Conservation (phyloP, 2,329 filamentous ascomycete species). For the Cytospora schulzeri region DNA sequence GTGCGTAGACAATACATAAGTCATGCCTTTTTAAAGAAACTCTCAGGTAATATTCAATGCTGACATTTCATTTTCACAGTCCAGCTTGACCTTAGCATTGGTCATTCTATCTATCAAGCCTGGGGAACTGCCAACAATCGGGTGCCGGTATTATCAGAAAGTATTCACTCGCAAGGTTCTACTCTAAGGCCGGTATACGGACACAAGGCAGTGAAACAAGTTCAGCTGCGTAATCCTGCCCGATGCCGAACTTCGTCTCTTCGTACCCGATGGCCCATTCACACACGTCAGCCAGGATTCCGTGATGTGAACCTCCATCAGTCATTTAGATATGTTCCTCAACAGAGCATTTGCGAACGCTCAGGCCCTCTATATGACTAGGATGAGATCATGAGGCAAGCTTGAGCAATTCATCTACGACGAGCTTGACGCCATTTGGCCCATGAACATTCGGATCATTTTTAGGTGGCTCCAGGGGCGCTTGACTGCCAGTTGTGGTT, state of each 20-base stretch:
- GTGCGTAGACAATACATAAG: background rate
- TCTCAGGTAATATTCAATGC: background rate
- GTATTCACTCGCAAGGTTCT: conserved; percentile 29
- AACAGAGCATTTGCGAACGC: conserved; percentile 29
- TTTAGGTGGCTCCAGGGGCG: no score
- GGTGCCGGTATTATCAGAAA: background rate
- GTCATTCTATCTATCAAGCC: background rate
- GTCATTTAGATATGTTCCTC: conserved; percentile 28
- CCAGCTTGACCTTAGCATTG: background rate
- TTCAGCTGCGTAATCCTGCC: conserved; percentile 32
- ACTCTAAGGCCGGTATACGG: conserved; percentile 32
- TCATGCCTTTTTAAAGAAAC: background rate
- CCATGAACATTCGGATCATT: conserved; percentile 2
- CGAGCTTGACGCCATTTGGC: conserved; percentile 33
- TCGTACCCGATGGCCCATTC: conserved; percentile 6
- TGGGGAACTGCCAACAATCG: background rate
- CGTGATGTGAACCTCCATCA: conserved; percentile 16
- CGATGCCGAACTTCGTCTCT: conserved; percentile 28
- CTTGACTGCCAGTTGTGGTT: background rate
- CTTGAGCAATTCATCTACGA: conserved; percentile 32
- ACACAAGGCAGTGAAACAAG: conserved; percentile 34
- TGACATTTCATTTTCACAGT: background rate
- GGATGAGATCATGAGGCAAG: conserved; percentile 25
- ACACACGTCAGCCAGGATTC: background rate
- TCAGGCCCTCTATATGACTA: conserved; percentile 33